phyloP scores from a whole-genome alignment of 352 stramenopile genomes.

The Pythium biforme region DNA sequence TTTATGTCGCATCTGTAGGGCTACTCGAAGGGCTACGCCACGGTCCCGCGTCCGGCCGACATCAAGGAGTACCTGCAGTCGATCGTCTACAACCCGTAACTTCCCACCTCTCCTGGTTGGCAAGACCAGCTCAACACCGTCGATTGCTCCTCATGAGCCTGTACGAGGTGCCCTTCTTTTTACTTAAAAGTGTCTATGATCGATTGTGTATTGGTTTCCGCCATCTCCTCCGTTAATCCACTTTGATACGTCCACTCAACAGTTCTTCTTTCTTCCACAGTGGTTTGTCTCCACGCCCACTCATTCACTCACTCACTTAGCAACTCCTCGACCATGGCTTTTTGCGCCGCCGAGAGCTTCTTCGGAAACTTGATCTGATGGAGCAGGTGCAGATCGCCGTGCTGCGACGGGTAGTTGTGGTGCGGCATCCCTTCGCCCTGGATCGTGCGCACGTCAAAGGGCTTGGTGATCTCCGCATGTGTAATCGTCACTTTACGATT shows the following conservation, averaged over 20 bases:
- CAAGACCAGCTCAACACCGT: no score
- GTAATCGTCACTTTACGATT: conserved; percentile 89
- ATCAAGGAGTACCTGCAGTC: conserved; percentile 53
- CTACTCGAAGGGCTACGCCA: conserved; percentile 60
- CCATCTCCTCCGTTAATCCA: not conserved
- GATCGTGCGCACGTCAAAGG: conserved; percentile 91
- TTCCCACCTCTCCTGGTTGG: not conserved
- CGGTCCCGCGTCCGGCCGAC: conserved; percentile 46
- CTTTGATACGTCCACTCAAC: no score
- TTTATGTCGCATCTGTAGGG: conserved; percentile 31
- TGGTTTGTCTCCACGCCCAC: no score
- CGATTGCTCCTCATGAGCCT: not conserved
- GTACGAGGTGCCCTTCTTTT: not conserved
- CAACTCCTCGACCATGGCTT: conserved; percentile 58
- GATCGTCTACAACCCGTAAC: conserved; percentile 78
- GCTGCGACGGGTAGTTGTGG: conserved; percentile 86
- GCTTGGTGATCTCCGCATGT: conserved; percentile 87
- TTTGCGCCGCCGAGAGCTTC: conserved; percentile 87
- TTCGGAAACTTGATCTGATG: conserved; percentile 95
- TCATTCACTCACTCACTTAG: conserved; percentile 11
- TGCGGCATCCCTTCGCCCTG: conserved; percentile 95
- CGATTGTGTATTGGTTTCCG: not conserved
- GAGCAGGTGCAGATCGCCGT: conserved; percentile 93
- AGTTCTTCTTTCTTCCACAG: no score
- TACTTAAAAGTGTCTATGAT: conserved; percentile 3